Conservation (phyloP, 1,284 basidiomycete genomes). For the Coniophora puteana region DNA sequence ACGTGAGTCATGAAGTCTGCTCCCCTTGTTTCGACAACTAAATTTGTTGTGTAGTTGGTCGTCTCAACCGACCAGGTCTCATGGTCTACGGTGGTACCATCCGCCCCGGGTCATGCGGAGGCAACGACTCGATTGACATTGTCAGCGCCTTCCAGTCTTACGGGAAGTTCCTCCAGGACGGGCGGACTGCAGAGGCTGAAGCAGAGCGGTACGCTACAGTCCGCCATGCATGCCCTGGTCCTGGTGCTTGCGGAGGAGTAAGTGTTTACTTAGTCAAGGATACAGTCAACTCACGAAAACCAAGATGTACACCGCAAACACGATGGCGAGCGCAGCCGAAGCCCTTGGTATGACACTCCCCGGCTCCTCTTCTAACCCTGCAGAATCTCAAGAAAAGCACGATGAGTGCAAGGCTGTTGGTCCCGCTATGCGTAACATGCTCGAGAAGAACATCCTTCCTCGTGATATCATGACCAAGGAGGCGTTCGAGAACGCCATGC, state of each 20-base stretch:
- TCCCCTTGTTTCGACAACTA: neutral
- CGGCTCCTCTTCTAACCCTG: slow-evolving; percentile 94
- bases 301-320: slow-evolving; percentile 95
- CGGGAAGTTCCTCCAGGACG: slow-evolving; percentile 88
- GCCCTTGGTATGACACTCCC: slow-evolving; percentile 94
- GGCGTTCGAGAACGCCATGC: slow-evolving; percentile 97
- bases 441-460: slow-evolving; percentile 91
- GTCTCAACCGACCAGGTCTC: slow-evolving; percentile 90
- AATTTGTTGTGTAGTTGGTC: slow-evolving; percentile 58
- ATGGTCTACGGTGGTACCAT: slow-evolving; percentile 99
- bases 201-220: slow-evolving; percentile 79
- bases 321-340: slow-evolving; percentile 92
- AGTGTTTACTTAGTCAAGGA: slow-evolving; percentile 28
- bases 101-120: slow-evolving; percentile 83
- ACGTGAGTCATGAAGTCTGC: slow-evolving; percentile 60
- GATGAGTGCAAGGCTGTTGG: slow-evolving; percentile 85
- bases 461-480: slow-evolving; percentile 94
- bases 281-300: slow-evolving; percentile 22
- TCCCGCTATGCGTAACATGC: slow-evolving; percentile 75
- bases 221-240: slow-evolving; percentile 90
- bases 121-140: slow-evolving; percentile 81
- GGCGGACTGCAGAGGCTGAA: slow-evolving; percentile 82
- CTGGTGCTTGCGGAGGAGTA: slow-evolving; percentile 94
- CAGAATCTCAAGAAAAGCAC: slow-evolving; percentile 84
- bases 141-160: slow-evolving; percentile 96